Conservation (phyloP, 1,284 basidiomycete species). For the Cystobasidium pallidum region DNA sequence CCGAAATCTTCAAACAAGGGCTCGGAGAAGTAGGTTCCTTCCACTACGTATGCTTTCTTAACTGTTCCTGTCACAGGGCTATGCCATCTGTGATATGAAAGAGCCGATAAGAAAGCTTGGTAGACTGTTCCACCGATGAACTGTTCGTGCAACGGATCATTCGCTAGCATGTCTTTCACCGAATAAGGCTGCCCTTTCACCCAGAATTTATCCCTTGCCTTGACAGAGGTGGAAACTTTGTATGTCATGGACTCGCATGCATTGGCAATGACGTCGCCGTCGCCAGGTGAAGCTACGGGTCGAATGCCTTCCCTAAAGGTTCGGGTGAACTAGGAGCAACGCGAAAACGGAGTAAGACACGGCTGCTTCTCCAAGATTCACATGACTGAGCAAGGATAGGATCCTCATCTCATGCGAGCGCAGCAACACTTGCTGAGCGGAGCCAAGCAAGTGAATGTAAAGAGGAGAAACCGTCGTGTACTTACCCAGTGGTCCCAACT, state of each 20-base stretch:
- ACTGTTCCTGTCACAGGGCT: conserved; percentile 62
- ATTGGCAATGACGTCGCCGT: conserved; percentile 59
- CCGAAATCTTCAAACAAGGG: conserved; percentile 46
- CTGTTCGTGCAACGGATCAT: conserved; percentile 54
- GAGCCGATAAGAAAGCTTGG: conserved; percentile 63
- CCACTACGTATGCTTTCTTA: conserved; percentile 58
- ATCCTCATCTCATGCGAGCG: no score
- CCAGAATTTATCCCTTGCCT: conserved; percentile 60
- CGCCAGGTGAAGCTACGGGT: conserved; percentile 57
- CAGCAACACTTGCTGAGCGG: no score
- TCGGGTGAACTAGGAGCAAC: conserved; percentile 59
- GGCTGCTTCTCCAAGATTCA: no score
- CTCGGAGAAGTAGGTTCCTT: conserved; percentile 63
- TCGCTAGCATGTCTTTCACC: conserved; percentile 58
- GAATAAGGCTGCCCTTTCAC: conserved; percentile 61
- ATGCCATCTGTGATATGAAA: conserved; percentile 65
- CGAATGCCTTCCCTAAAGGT: conserved; percentile 58
- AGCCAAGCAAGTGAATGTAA: no score
- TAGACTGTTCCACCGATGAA: conserved; percentile 64
- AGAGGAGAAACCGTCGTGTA: no score
- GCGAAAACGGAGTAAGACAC: no score
- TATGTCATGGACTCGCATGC: conserved; percentile 60
- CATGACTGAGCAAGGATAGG: no score
- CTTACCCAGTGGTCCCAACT: conserved; percentile 63
- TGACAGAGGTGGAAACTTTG: conserved; percentile 56